Conservation (phyloP, 208 protist species). For the Leishmania gerbilli region DNA sequence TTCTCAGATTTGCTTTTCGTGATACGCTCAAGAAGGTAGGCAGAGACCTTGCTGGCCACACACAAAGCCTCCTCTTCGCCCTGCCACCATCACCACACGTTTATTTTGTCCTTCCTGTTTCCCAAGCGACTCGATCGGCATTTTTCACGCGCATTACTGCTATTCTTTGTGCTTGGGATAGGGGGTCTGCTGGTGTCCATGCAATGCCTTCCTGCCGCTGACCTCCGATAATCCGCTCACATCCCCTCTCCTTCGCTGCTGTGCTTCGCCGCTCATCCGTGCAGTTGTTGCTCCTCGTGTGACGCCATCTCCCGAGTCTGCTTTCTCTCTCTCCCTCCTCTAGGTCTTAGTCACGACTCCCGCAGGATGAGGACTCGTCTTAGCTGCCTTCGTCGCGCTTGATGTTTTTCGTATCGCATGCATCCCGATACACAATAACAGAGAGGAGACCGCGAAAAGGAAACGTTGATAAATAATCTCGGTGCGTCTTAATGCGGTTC, state of each 20-base stretch:
- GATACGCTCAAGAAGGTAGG: not conserved
- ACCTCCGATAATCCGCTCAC: not conserved
- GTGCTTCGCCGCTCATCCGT: not conserved
- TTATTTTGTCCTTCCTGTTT: too few relatives aligned
- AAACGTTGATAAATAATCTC: not conserved
- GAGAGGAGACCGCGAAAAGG: not conserved
- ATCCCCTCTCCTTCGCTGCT: not conserved
- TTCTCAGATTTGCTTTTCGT: not conserved
- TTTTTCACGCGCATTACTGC: too few relatives aligned
- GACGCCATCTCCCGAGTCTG: not conserved
- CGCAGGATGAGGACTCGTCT: not conserved
- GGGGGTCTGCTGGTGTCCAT: not conserved
- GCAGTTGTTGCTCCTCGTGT: not conserved
- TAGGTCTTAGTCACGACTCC: not conserved
- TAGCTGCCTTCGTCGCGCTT: not conserved
- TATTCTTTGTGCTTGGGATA: too few relatives aligned
- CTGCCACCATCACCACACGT: too few relatives aligned
- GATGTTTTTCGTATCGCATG: not conserved
- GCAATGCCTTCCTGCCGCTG: not conserved
- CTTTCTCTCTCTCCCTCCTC: not conserved
- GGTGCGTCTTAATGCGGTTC: not conserved
- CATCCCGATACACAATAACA: too few relatives aligned
- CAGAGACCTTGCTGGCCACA: not conserved
- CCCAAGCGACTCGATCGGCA: too few relatives aligned
- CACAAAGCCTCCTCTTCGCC: not conserved